phyloP scores from a whole-genome alignment of 306 rosid species.

The Gastrolobium villosum region DNA sequence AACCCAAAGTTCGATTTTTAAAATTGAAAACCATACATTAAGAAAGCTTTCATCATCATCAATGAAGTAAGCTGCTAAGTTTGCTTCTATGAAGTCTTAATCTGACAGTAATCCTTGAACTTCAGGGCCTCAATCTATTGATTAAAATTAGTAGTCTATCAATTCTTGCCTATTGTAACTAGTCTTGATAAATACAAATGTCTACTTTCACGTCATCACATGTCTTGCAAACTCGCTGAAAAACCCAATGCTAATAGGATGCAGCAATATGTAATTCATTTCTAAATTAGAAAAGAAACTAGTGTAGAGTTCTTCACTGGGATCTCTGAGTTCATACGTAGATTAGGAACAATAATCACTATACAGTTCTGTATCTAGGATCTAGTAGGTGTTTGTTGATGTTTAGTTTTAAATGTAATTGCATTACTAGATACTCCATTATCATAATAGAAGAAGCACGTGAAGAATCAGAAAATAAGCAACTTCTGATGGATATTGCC shows the following conservation, averaged over 20 bases:
- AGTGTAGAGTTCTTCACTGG: constrained; percentile 5
- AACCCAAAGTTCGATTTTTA: not conserved
- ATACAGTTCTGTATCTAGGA: constrained; percentile 10
- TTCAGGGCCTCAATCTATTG: constrained; percentile 3
- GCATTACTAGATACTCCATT: constrained; percentile 24
- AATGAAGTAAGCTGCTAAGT: not conserved
- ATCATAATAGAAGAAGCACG: not conserved
- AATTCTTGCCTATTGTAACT: not conserved
- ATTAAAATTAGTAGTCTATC: constrained; percentile 2
- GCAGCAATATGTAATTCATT: not conserved
- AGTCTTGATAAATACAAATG: not conserved
- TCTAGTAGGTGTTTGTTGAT: not conserved
- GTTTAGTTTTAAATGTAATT: constrained; percentile 17
- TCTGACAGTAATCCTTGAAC: not conserved
- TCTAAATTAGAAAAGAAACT: constrained; percentile 3
- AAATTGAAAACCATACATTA: not conserved
- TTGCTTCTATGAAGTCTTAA: not conserved
- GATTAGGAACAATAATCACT: constrained; percentile 10
- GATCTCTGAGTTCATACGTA: not conserved
- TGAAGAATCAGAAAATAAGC: not conserved
- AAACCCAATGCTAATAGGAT: not conserved
- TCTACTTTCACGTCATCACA: constrained; percentile 13
- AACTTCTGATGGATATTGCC: not conserved
- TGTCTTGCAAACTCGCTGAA: not conserved
- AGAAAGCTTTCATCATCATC: constrained; percentile 4